phyloP scores from a whole-genome alignment of 2,329 filamentous ascomycete species.

The Paracoccidioides brasiliensis region DNA sequence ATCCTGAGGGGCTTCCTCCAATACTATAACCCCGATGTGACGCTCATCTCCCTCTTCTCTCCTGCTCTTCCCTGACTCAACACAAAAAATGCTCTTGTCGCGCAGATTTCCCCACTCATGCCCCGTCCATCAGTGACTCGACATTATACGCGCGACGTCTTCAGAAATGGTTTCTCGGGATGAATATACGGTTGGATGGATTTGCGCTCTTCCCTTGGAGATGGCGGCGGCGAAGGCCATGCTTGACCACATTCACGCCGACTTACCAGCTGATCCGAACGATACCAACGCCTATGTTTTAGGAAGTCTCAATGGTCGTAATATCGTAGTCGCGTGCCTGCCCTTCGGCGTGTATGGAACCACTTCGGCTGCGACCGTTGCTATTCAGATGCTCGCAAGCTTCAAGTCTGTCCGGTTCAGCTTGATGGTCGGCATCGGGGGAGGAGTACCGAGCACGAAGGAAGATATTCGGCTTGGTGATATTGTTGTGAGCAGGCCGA shows the following conservation, averaged over 20 bases:
- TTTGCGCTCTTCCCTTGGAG: conserved; percentile 7
- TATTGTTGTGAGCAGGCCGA: conserved; percentile 9
- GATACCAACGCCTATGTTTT: conserved; percentile 14
- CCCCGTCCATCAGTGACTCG: not conserved
- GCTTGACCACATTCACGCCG: conserved; percentile 4
- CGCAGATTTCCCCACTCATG: not conserved
- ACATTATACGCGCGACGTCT: not conserved
- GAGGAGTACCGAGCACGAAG: conserved; percentile 10
- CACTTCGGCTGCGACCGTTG: conserved; percentile 8
- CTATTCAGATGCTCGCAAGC: conserved; percentile 9
- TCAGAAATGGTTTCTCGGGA: conserved; percentile 3
- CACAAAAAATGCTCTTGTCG: not conserved
- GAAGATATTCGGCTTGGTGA: conserved; percentile 15
- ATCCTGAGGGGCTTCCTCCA: not conserved
- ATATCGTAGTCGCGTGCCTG: conserved; percentile 12
- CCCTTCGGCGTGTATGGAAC: conserved; percentile 10
- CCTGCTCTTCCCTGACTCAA: not conserved
- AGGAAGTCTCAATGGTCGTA: conserved; percentile 11
- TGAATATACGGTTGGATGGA: conserved; percentile 10
- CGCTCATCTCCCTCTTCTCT: not conserved
- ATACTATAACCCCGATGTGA: not conserved
- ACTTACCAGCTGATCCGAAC: not conserved
- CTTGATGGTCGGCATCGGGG: conserved; percentile 16
- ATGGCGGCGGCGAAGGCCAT: conserved; percentile 3
- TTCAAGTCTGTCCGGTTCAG: conserved; percentile 11